A percentile compares a stretch with the other conserved stretches of the same genome.
phyloP scores from a whole-genome alignment of 345 rosid genomes.

The Citrus unshiu region DNA sequence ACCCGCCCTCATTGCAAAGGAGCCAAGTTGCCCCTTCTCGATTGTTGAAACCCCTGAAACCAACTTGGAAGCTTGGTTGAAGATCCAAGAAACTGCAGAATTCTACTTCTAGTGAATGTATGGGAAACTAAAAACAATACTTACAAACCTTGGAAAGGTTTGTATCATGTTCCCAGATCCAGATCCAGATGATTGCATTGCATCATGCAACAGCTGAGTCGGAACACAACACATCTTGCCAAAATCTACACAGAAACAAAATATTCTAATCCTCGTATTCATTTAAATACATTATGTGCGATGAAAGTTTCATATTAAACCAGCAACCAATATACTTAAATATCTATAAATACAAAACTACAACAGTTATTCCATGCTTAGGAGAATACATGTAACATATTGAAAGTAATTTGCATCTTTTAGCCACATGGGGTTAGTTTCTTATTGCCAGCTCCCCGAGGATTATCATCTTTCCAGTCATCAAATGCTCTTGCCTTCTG shows the following conservation, averaged over 20 bases:
- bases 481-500: slow-evolving; percentile 84
- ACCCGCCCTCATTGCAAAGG: no score
- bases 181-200: no score
- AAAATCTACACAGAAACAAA: background rate
- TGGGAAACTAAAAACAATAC: no score
- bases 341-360: background rate
- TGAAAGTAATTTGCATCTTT: slow-evolving; percentile 16
- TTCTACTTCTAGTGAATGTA: background rate
- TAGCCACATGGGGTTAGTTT: slow-evolving; percentile 97
- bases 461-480: slow-evolving; percentile 98
- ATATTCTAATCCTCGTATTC: background rate
- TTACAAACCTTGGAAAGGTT: no score
- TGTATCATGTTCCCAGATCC: no score
- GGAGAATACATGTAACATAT: background rate
- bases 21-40: no score
- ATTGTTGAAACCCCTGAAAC: no score
- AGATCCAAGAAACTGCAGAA: background rate
- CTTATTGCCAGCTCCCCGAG: slow-evolving; percentile 96
- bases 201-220: background rate
- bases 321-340: slow-evolving; percentile 1
- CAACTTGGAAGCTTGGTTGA: background rate
- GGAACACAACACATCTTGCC: background rate
- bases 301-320: background rate
- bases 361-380: background rate
- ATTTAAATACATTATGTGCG: background rate